Evolutionary conservation across 2,329 filamentous ascomycete genomes (phyloP).

Genomic region (Paecilomyces variotii): DNA sequence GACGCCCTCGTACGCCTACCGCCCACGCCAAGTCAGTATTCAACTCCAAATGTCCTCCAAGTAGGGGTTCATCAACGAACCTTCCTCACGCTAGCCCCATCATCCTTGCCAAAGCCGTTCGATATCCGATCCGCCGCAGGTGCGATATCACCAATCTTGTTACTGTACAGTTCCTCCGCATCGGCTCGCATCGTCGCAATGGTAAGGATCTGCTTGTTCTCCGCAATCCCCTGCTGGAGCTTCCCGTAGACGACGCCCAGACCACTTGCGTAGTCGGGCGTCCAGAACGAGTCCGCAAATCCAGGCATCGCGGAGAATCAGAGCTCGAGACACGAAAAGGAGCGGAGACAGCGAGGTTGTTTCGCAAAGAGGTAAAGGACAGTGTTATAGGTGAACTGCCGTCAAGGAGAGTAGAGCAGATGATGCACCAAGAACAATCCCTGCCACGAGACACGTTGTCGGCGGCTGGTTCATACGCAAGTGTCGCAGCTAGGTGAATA

Average conservation of each 20-base stretch:
- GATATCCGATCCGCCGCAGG: slow-evolving; percentile 71
- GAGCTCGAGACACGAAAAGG: background rate
- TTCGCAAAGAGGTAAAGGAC: background rate
- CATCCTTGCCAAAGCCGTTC: slow-evolving; percentile 81
- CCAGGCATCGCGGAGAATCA: slow-evolving; percentile 58
- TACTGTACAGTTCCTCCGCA: slow-evolving; percentile 83
- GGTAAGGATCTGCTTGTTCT: slow-evolving; percentile 89
- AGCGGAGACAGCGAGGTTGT: background rate
- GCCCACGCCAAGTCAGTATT: background rate
- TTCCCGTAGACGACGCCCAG: slow-evolving; percentile 93
- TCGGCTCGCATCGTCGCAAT: slow-evolving; percentile 91
- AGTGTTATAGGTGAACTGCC: background rate
- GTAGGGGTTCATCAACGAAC: slow-evolving; percentile 39
- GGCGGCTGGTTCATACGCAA: background rate
- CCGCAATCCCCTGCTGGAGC: slow-evolving; percentile 88
- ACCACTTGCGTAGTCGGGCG: slow-evolving; percentile 90
- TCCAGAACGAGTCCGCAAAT: slow-evolving; percentile 97
- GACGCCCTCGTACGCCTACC: slow-evolving; percentile 85
- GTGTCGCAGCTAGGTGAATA: background rate
- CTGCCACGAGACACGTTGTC: background rate
- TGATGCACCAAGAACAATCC: background rate
- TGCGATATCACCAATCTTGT: slow-evolving; percentile 71
- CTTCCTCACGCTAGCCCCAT: slow-evolving; percentile 93
- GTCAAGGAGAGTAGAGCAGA: background rate
- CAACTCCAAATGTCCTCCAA: slow-evolving; percentile 2